phyloP scores from a whole-genome alignment of 331 rosid genomes.

The Arachis monticola region DNA sequence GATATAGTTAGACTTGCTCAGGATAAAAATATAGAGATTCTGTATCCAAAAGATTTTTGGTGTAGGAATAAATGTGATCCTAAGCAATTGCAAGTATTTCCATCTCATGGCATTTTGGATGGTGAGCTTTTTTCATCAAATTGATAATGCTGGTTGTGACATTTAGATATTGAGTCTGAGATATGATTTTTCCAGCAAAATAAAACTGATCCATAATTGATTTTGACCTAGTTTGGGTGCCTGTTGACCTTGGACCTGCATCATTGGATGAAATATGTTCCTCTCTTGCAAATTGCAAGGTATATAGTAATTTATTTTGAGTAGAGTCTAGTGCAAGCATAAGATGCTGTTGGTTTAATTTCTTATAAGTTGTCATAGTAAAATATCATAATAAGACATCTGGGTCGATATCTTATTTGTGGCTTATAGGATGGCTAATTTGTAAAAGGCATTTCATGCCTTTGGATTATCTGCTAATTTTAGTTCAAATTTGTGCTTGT shows the following conservation, averaged over 20 bases:
- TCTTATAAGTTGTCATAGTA: background rate
- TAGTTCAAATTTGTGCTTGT: slow-evolving; percentile 8
- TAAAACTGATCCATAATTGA: slow-evolving; percentile 18
- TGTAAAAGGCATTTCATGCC: slow-evolving; percentile 7
- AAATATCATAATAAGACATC: slow-evolving; percentile 20
- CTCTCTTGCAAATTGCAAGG: slow-evolving; percentile 69
- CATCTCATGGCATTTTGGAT: slow-evolving; percentile 60
- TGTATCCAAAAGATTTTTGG: slow-evolving; percentile 86
- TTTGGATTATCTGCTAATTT: slow-evolving; percentile 31
- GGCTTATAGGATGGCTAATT: slow-evolving; percentile 21
- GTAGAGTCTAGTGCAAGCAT: slow-evolving; percentile 9
- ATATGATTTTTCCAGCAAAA: slow-evolving; percentile 4
- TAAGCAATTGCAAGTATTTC: slow-evolving; percentile 57
- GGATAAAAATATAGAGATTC: slow-evolving; percentile 56
- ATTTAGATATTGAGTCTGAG: slow-evolving; percentile 26
- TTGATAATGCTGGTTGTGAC: slow-evolving; percentile 8
- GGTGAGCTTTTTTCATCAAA: slow-evolving; percentile 57
- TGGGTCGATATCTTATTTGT: slow-evolving; percentile 30
- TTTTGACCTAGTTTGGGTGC: slow-evolving; percentile 71
- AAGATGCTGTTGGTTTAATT: slow-evolving; percentile 32
- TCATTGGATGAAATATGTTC: slow-evolving; percentile 69
- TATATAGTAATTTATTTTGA: slow-evolving; percentile 40
- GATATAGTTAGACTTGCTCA: slow-evolving; percentile 58
- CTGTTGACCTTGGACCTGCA: slow-evolving; percentile 82
- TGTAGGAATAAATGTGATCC: slow-evolving; percentile 60